These are phyloP conservation scores for Malus fusca DNA, from an alignment of 306 rosid species.

Conservation along the genomic window DNA sequence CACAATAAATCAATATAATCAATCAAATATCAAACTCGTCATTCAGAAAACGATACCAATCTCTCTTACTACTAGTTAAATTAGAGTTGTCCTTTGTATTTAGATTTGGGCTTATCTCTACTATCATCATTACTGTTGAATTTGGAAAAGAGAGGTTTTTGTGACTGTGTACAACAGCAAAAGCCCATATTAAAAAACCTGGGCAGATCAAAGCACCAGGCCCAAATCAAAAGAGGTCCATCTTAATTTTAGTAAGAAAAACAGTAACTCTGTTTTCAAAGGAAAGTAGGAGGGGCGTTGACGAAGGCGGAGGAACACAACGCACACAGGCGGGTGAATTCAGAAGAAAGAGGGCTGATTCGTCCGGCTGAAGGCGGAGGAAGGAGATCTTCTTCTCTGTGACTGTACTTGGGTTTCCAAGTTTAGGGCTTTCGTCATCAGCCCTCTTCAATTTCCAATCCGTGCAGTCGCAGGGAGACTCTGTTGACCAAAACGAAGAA, in stretches of 20 bases:
- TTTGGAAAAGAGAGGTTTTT: not conserved
- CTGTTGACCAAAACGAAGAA: not conserved
- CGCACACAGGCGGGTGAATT: not conserved
- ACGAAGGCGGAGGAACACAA: not conserved
- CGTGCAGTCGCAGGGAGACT: not conserved
- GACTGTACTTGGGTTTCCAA: not conserved
- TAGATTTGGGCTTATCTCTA: not conserved
- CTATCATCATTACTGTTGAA: not conserved
- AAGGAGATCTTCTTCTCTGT: not conserved
- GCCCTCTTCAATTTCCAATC: not conserved
- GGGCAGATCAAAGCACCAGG: not conserved
- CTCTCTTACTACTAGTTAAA: not conserved
- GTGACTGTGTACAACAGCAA: not conserved
- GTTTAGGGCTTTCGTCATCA: not conserved
- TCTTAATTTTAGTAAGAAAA: not conserved
- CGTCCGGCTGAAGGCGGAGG: not conserved
- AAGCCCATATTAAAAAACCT: not conserved
- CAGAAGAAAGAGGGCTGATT: not conserved
- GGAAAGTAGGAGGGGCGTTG: not conserved
- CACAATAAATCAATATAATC: not conserved
- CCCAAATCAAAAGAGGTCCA: not conserved
- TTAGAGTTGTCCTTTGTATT: not conserved
- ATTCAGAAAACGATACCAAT: no score
- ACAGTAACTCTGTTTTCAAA: not conserved
- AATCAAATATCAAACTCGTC: no score